These are phyloP conservation scores for Chaetomium fimeti DNA, from an alignment of 495 filamentous ascomycete genomes.

Conservation along the genomic window DNA sequence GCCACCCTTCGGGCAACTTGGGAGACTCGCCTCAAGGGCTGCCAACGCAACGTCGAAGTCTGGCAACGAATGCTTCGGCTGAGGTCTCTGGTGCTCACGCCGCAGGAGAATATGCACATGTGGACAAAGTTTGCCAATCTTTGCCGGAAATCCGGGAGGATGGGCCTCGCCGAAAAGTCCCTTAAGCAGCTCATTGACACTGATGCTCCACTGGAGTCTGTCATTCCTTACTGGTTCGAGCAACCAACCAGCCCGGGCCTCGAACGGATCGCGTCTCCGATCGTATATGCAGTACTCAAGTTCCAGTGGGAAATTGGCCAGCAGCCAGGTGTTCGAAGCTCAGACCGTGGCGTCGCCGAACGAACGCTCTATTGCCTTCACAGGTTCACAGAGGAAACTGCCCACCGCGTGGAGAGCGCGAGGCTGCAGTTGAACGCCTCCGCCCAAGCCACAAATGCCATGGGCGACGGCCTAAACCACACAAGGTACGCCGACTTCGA, in stretches of 20 bases:
- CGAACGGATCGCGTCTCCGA: conserved; percentile 63
- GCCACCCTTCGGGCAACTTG: conserved; percentile 88
- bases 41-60: conserved; percentile 94
- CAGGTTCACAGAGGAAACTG: conserved; percentile 75
- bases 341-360: conserved; percentile 44
- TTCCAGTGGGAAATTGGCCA: conserved; percentile 85
- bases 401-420: conserved; percentile 66
- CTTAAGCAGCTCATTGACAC: conserved; percentile 65
- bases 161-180: conserved; percentile 96
- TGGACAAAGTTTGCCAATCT: conserved; percentile 99
- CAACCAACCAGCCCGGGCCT: conserved; percentile 37
- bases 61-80: conserved; percentile 99
- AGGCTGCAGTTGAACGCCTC: conserved; percentile 52
- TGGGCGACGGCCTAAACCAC: conserved; percentile 45
- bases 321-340: conserved; percentile 39
- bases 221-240: conserved; percentile 56
- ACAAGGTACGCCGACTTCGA: conserved; percentile 62
- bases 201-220: conserved; percentile 62
- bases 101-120: conserved; percentile 94
- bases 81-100: conserved; percentile 82
- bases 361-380: conserved; percentile 74
- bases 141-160: conserved; percentile 90
- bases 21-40: conserved; percentile 91
- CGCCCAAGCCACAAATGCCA: conserved; percentile 53
- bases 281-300: conserved; percentile 90